Evolutionary conservation across 108 stramenopile genomes (phyloP).

Genomic region (Cyclotella distinguenda): DNA sequence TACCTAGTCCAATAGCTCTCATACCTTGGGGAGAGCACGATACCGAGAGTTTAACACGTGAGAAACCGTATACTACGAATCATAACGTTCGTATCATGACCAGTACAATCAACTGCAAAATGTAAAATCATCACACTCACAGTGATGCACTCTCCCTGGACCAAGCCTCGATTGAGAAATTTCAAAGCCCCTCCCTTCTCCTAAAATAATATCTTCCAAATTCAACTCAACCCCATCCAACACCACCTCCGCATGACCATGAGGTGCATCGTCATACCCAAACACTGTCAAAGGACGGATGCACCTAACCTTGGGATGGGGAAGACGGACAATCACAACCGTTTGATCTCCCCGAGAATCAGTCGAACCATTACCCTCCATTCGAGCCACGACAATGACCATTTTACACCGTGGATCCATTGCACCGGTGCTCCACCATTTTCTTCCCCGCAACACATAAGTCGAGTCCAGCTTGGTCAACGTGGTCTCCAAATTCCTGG

Average conservation of each 20-base stretch:
- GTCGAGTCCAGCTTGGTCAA: conserved; percentile 42
- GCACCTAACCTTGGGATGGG: conserved; percentile 72
- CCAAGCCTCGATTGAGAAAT: conserved; percentile 95
- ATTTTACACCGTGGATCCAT: conserved; percentile 92
- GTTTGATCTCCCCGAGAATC: conserved; percentile 59
- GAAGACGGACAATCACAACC: conserved; percentile 76
- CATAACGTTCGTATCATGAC: neutral
- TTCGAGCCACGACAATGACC: conserved; percentile 83
- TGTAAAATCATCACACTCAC: conserved; percentile 28
- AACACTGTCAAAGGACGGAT: conserved; percentile 89
- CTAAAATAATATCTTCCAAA: conserved; percentile 66
- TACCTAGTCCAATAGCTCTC: conserved; percentile 89
- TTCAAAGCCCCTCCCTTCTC: conserved; percentile 91
- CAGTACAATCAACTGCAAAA: too few species aligned
- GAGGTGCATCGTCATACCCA: conserved; percentile 95
- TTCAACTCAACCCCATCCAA: conserved; percentile 55
- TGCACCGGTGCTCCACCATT: conserved; percentile 94
- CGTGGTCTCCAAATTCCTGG: conserved; percentile 83
- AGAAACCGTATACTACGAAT: neutral
- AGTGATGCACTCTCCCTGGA: conserved; percentile 97
- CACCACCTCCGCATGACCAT: conserved; percentile 89
- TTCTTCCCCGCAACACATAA: conserved; percentile 79
- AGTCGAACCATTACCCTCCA: conserved; percentile 52
- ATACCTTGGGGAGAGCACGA: conserved; percentile 48
- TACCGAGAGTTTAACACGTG: too few species aligned